Base-by-base conservation (phyloP, 75 land plant genomes). In the Cunninghamia lanceolata region DNA sequence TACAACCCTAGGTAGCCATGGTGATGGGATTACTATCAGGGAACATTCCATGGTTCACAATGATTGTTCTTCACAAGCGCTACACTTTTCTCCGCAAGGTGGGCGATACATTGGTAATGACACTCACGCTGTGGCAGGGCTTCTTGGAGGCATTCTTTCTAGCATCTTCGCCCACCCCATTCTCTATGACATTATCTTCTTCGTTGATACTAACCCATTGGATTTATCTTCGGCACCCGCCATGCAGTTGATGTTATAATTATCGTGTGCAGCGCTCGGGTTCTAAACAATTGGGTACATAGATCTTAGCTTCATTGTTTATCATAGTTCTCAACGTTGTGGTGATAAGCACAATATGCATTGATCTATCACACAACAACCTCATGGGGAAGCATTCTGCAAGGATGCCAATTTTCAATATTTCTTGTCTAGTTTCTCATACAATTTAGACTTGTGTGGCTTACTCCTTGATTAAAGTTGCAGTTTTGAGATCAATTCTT, bases 71-170 rank as follows among this genome's bases (percentile, higher is more conserved):
- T 47, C 94, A 92, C 88, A 94, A 89, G 87, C 83, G 86, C 43
- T 91, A 84, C 43, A 77, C 82, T 78, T 90, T 92, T 0, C 91
- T 91, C 0, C 93, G 90, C 71, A 88, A 82, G 81, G 93, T 94
- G 14, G 95, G 93, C 46, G 95, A 94, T 88, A 94, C 95, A 25
- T 80, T 94, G 85, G 95, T 89, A 25, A 94, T 94, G 19, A 94
- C 90, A 94, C 95, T 0, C 95, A 94, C 53, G 94, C 95, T 0
- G 88, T 94, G 0, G 94, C 95, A 8, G 95, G 95, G 1, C 70
- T 35, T 35, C 93, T 94, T 0, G 95, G 95, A 32, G 94, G 95
- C 16, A 30, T 89, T 16, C 86, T 82, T 56, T 28, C 71, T 16
- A 28, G 46, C 5, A 3, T 45, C 46, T 45, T 45, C 46, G 46